phyloP scores from a whole-genome alignment of 371 early-diverging fungal genomes.

The Nematocida ausubeli region DNA sequence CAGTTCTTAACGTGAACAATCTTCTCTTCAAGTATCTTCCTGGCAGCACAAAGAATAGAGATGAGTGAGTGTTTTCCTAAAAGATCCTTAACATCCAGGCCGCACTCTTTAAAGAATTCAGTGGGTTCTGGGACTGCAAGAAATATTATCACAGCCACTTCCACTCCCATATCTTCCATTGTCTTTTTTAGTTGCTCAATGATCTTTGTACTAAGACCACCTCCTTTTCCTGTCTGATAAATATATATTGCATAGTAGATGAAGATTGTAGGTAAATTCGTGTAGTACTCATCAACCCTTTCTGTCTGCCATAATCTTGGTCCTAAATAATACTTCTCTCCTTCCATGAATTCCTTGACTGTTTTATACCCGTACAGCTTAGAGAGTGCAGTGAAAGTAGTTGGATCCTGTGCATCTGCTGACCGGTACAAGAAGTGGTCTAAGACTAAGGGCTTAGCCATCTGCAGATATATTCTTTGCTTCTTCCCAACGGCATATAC shows the following conservation, averaged over 20 bases:
- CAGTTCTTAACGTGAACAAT: slow-evolving; percentile 32
- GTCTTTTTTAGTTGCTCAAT: slow-evolving; percentile 17
- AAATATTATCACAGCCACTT: slow-evolving; percentile 9
- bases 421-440: slow-evolving; percentile 32
- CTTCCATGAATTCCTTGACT: slow-evolving; percentile 9
- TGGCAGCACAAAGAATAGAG: slow-evolving; percentile 11
- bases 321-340: slow-evolving; percentile 16
- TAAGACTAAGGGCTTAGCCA: slow-evolving; percentile 14
- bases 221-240: neutral
- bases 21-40: slow-evolving; percentile 45
- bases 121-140: neutral
- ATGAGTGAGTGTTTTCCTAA: slow-evolving; percentile 14
- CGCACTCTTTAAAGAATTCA: slow-evolving; percentile 5
- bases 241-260: slow-evolving; percentile 34
- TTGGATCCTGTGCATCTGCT: neutral
- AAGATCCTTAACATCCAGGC: neutral
- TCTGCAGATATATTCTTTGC: neutral
- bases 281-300: slow-evolving; percentile 15
- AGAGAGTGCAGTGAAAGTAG: neutral
- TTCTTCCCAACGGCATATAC: neutral
- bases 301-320: slow-evolving; percentile 22
- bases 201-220: neutral
- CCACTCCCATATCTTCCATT: neutral
- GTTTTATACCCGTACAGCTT: neutral
- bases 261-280: neutral